These are phyloP conservation scores for Coffea humblotiana DNA, from an alignment of 305 asterid genomes.

Conservation along the genomic window DNA sequence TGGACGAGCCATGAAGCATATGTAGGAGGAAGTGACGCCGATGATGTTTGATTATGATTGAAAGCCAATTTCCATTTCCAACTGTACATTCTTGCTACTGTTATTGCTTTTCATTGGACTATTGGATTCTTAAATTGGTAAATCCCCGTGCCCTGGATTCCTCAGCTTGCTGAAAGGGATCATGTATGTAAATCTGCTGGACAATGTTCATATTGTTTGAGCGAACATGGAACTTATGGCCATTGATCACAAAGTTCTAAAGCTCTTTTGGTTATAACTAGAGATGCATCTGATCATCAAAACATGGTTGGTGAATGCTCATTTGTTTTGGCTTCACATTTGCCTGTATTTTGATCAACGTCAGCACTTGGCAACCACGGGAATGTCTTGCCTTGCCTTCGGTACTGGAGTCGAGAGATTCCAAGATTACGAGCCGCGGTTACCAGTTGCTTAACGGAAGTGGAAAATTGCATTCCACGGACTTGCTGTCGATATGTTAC, in stretches of 20 bases:
- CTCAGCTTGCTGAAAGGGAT: slow-evolving; percentile 12
- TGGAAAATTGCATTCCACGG: too few species aligned
- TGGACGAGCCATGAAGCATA: slow-evolving; percentile 67
- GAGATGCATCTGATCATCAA: neutral
- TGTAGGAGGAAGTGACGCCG: slow-evolving; percentile 65
- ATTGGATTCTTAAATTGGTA: slow-evolving; percentile 6
- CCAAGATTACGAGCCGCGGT: neutral
- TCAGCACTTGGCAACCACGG: neutral
- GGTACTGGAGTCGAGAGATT: too few species aligned
- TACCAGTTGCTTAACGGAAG: neutral
- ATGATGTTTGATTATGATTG: slow-evolving; percentile 37
- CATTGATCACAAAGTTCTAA: slow-evolving; percentile 3
- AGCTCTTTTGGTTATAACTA: neutral
- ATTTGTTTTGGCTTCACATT: neutral
- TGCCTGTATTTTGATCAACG: neutral
- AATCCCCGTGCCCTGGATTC: slow-evolving; percentile 8
- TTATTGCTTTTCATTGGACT: neutral
- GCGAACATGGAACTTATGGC: neutral
- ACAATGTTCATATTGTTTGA: neutral
- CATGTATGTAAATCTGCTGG: slow-evolving; percentile 4
- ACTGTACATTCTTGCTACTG: slow-evolving; percentile 49
- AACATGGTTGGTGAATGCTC: neutral
- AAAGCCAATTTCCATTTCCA: slow-evolving; percentile 24
- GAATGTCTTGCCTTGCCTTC: neutral
- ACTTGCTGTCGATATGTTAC: neutral